Base-by-base conservation (phyloP, 2,329 filamentous ascomycete genomes). In the Clonostachys byssicola region DNA sequence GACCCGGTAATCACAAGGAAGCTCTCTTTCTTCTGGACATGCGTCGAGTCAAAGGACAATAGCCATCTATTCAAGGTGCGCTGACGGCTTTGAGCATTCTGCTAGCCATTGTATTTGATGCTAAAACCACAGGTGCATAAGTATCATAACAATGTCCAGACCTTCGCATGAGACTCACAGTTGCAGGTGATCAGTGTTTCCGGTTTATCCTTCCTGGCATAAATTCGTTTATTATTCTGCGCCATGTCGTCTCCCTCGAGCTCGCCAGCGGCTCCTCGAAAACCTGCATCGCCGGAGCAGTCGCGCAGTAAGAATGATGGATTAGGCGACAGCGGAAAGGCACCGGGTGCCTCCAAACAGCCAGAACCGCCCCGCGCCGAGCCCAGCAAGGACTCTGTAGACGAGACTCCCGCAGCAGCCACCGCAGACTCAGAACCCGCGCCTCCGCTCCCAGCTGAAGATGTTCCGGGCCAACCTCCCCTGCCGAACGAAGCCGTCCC, bases 101-200 rank as follows among this genome's bases (percentile, higher is more conserved):
- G 23, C 23, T 30, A 30, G 23, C 23, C 23, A 30, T 30, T 30
- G 9, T 30, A 30, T 30, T 30, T 30, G 23, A 30, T 30, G 23
- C 23, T 30, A 30, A 39, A 39, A 39, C 36, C 17, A 39, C 53
- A 67, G 64, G 64, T 67, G 63, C 64, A 65, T 64, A 64, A 61
- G 63, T 65, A 65, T 66, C 61, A 66, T 49, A 53, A 64, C 36
- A 39, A n/a, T n/a, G 17, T 39, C 36, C 23, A 30, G 23, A 30
- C 51, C 48, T 56, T 64, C 57, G 60, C 60, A 57, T 16, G 55
- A 65, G 57, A 60, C 65, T 67, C 65, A 67, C 65, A 55, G 56
- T 60, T 65, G 58, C 53, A 61, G 56, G 65, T 64, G 62, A 62
- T 30, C 60, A 43, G 50, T 46, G 58, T 54, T 57, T 53, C 50